phyloP scores from a whole-genome alignment of 2,329 filamentous ascomycete genomes.

The Xylaria sp. region DNA sequence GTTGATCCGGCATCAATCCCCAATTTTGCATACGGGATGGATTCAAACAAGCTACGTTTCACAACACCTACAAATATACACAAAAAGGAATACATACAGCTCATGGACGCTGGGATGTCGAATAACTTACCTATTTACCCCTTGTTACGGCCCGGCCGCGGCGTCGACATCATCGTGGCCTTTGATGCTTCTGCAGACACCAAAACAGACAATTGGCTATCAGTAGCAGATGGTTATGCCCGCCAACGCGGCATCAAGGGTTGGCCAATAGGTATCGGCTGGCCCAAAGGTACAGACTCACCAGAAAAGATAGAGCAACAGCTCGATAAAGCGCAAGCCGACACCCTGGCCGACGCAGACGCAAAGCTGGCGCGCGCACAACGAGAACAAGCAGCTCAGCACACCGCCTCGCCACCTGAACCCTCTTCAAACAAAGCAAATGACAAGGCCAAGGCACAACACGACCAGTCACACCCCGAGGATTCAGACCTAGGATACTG shows the following conservation, averaged over 20 bases:
- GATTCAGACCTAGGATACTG: conserved; percentile 83
- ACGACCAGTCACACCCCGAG: conserved; percentile 57
- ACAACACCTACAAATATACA: conserved; percentile 84
- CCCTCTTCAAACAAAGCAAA: conserved; percentile 35
- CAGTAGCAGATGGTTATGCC: conserved; percentile 92
- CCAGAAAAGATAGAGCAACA: conserved; percentile 70
- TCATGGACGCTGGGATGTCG: conserved; percentile 99
- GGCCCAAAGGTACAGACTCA: conserved; percentile 75
- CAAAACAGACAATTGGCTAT: conserved; percentile 94
- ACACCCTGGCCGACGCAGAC: conserved; percentile 69
- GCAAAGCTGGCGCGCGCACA: conserved; percentile 72
- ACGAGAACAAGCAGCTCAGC: conserved; percentile 49
- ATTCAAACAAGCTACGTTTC: conserved; percentile 74
- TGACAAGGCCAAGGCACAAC: conserved; percentile 51
- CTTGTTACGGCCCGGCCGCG: conserved; percentile 84
- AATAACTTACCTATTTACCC: conserved; percentile 98
- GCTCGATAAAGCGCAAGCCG: conserved; percentile 74
- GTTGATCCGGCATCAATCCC: conserved; percentile 89
- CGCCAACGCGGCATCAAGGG: conserved; percentile 89
- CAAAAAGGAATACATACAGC: conserved; percentile 75
- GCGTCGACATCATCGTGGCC: conserved; percentile 89
- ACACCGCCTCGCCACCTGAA: conserved; percentile 46
- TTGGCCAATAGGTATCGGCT: conserved; percentile 95
- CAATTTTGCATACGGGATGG: conserved; percentile 88
- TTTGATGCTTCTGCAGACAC: conserved; percentile 97